A percentile compares a stretch with the other conserved stretches of the same genome.
Evolutionary conservation across 345 rosid species (phyloP).

Genomic region (Sonneratia alba): DNA sequence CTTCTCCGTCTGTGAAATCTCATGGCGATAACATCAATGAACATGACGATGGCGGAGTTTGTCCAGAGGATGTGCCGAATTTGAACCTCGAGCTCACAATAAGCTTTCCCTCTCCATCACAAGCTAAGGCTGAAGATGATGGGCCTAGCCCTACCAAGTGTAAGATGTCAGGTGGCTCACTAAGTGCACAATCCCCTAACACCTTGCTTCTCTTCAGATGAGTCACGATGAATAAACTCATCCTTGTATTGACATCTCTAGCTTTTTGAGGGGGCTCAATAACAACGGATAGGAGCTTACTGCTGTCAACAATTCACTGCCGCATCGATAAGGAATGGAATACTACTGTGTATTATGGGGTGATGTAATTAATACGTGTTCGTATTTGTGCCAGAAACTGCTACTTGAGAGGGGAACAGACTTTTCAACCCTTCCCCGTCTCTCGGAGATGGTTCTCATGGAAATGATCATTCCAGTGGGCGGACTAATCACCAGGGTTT

Average conservation of each 20-base stretch:
- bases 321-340: background rate
- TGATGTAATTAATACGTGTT: background rate
- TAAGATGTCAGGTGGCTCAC: constrained; percentile 2
- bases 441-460: too few relatives aligned
- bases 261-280: background rate
- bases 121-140: constrained; percentile 7
- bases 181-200: constrained; percentile 9
- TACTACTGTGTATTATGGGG: too few relatives aligned
- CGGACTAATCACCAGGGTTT: background rate
- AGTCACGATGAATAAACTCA: background rate
- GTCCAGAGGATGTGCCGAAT: constrained; percentile 22
- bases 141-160: background rate
- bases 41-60: constrained; percentile 11
- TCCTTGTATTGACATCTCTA: background rate
- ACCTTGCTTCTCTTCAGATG: constrained; percentile 24
- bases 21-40: constrained; percentile 7
- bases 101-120: constrained; percentile 11
- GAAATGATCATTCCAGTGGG: too few relatives aligned
- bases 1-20: background rate
- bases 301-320: background rate
- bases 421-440: too few relatives aligned
- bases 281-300: background rate
- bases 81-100: constrained; percentile 28
- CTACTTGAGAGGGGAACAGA: background rate
- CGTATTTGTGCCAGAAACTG: background rate